A percentile compares a stretch with the other conserved stretches of the same genome.
phyloP scores from a whole-genome alignment of 768 basidiomycete species.

The Boletus fagicola region DNA sequence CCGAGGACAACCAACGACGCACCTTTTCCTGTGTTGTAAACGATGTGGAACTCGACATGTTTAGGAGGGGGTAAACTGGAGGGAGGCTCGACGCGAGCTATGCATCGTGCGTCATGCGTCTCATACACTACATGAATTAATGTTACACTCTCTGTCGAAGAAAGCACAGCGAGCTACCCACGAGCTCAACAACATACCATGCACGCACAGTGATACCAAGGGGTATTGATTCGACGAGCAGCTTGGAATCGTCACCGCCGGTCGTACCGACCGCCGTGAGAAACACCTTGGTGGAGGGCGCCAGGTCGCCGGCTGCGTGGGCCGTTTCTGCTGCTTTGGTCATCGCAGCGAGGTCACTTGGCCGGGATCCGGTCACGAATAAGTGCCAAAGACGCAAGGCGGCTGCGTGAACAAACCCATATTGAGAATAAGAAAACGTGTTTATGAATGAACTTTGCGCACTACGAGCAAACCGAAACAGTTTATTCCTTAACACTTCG shows the following conservation, averaged over 20 bases:
- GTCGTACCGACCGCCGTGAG: background rate
- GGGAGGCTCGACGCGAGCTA: conserved; percentile 38
- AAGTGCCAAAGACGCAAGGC: too few relatives aligned
- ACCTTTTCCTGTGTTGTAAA: conserved; percentile 76
- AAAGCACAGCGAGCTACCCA: background rate
- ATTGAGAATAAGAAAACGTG: too few relatives aligned
- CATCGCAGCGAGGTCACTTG: too few relatives aligned
- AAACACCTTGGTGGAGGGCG: too few relatives aligned
- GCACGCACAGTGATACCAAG: background rate
- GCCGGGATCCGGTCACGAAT: too few relatives aligned
- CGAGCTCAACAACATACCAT: too few relatives aligned
- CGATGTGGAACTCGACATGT: conserved; percentile 44
- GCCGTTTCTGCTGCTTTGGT: too few relatives aligned
- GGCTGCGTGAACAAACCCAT: too few relatives aligned
- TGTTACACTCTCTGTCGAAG: background rate
- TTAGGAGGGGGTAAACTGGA: conserved; percentile 56
- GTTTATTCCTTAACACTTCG: too few relatives aligned
- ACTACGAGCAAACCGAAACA: background rate
- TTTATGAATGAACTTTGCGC: too few relatives aligned
- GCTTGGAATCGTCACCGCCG: background rate
- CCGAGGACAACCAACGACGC: conserved; percentile 11
- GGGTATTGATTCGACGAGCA: background rate
- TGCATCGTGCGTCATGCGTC: background rate
- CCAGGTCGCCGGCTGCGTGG: too few relatives aligned
- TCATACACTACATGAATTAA: background rate